Evolutionary conservation across 169 alveolate genomes (phyloP).

Genomic region (Fabrea salina): DNA sequence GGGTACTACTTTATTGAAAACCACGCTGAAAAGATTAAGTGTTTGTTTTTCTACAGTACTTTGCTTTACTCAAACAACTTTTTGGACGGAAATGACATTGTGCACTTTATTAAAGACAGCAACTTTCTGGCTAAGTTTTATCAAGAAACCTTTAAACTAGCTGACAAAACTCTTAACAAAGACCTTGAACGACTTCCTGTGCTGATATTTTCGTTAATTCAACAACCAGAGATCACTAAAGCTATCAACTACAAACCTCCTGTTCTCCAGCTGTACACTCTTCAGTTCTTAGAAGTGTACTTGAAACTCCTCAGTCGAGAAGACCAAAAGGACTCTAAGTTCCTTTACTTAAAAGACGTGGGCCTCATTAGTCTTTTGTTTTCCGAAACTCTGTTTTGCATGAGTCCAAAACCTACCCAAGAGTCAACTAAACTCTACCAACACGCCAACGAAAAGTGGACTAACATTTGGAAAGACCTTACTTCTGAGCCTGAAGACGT

Average conservation of each 20-base stretch:
- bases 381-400: background rate
- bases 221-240: background rate
- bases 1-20: too few relatives aligned
- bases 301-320: background rate
- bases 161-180: too few relatives aligned
- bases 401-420: background rate
- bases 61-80: too few relatives aligned
- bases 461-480: background rate
- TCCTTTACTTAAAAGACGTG: background rate
- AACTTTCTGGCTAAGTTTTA: too few relatives aligned
- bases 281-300: background rate
- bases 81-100: too few relatives aligned
- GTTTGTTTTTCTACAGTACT: too few relatives aligned
- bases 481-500: background rate
- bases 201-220: too few relatives aligned
- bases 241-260: background rate
- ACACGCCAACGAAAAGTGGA: background rate
- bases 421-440: background rate
- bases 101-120: too few relatives aligned
- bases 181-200: too few relatives aligned
- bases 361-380: background rate
- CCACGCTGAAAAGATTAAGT: too few relatives aligned
- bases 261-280: background rate
- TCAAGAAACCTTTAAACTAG: too few relatives aligned
- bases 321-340: background rate